Conservation (phyloP, 2,329 filamentous ascomycete genomes). For the Aspergillus sp. region DNA sequence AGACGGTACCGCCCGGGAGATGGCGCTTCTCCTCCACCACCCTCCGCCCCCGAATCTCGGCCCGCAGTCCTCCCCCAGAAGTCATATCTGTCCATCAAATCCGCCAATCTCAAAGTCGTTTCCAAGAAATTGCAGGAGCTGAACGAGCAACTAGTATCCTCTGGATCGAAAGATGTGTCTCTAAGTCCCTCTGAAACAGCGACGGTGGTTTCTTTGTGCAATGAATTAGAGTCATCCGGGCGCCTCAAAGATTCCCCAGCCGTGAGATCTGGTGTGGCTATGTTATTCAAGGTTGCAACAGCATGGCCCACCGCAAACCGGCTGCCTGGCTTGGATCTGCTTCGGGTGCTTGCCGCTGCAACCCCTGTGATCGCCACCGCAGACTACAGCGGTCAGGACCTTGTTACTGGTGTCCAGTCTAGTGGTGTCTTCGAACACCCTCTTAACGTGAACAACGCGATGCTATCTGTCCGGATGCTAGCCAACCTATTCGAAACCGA, state of each 20-base stretch:
- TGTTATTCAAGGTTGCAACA: slow-evolving; percentile 68
- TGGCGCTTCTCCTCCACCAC: slow-evolving; percentile 32
- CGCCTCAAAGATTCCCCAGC: slow-evolving; percentile 41
- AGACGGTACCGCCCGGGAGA: slow-evolving; percentile 74
- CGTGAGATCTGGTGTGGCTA: slow-evolving; percentile 52
- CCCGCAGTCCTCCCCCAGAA: slow-evolving; percentile 70
- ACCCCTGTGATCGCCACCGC: slow-evolving; percentile 62
- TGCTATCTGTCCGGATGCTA: slow-evolving; percentile 78
- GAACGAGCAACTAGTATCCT: slow-evolving; percentile 63
- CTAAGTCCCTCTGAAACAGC: slow-evolving; percentile 69
- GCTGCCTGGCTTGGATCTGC: slow-evolving; percentile 77
- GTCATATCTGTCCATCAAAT: slow-evolving; percentile 71
- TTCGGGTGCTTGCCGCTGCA: slow-evolving; percentile 73
- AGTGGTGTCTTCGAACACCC: slow-evolving; percentile 57
- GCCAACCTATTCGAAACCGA: slow-evolving; percentile 77
- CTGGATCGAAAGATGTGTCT: slow-evolving; percentile 67
- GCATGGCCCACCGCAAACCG: slow-evolving; percentile 76
- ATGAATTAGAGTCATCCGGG: slow-evolving; percentile 53
- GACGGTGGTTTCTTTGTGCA: slow-evolving; percentile 56
- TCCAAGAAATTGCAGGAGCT: slow-evolving; percentile 71
- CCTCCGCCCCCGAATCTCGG: slow-evolving; percentile 33
- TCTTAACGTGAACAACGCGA: slow-evolving; percentile 71
- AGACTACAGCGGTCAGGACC: slow-evolving; percentile 48
- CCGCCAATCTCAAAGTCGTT: slow-evolving; percentile 66
- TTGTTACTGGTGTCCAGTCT: slow-evolving; percentile 57